Conservation (phyloP, 78 protist species). For the Monocercomonoides exilis region DNA sequence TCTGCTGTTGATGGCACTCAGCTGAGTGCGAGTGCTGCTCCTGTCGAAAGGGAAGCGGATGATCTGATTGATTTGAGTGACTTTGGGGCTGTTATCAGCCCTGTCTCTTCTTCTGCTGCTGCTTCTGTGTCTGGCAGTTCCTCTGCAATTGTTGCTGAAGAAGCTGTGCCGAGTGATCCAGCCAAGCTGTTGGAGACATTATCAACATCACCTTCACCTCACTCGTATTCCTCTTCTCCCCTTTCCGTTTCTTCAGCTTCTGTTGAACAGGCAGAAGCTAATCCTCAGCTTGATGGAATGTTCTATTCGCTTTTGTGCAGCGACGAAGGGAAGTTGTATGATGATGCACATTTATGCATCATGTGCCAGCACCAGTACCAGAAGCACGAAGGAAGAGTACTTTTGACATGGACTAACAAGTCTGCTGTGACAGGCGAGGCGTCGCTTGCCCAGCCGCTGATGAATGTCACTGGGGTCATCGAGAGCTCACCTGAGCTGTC, state of each 20-base stretch:
- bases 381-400: not conserved
- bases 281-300: not conserved
- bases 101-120: no score
- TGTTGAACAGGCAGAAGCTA: no score
- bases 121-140: no score
- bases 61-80: not conserved
- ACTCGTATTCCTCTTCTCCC: not conserved
- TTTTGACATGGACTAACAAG: not conserved
- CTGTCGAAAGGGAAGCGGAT: not conserved
- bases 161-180: no score
- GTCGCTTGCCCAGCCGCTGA: no score
- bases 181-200: no score
- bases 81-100: not conserved
- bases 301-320: not conserved
- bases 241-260: no score
- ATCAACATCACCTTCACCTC: not conserved
- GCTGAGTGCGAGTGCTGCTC: not conserved
- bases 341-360: not conserved
- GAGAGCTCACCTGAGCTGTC: not conserved
- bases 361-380: not conserved
- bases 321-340: not conserved
- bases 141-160: no score
- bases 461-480: not conserved
- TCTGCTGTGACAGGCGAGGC: not conserved
- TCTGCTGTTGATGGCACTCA: not conserved